Evolutionary conservation across 2,329 filamentous ascomycete species (phyloP).

Genomic region (Dryadomyces quercus-mongolicae): DNA sequence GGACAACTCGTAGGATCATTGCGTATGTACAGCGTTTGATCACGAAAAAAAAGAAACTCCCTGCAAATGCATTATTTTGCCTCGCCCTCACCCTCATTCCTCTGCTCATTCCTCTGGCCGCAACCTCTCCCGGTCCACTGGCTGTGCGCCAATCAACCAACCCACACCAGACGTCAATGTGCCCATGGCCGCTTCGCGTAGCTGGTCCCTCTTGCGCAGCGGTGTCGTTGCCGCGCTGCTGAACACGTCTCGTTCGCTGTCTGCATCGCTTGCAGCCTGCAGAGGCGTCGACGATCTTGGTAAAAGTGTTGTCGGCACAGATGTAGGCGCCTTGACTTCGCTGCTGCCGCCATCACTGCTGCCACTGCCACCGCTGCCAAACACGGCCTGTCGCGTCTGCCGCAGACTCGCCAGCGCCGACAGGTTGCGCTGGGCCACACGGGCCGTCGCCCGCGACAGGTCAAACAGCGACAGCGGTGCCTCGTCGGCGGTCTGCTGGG

Average conservation of each 20-base stretch:
- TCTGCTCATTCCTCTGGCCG: background rate
- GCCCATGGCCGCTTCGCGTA: slow-evolving; percentile 54
- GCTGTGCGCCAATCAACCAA: slow-evolving; percentile 52
- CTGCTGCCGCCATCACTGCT: background rate
- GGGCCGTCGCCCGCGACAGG: slow-evolving; percentile 47
- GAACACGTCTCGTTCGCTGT: background rate
- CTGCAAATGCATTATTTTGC: background rate
- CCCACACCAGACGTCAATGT: slow-evolving; percentile 55
- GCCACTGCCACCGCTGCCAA: background rate
- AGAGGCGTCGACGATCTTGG: background rate
- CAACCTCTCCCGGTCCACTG: slow-evolving; percentile 15
- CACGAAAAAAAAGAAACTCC: too few species aligned
- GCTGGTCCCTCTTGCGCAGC: slow-evolving; percentile 59
- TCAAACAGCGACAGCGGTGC: slow-evolving; percentile 55
- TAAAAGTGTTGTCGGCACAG: too few species aligned
- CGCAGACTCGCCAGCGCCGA: slow-evolving; percentile 41
- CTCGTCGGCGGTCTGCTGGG: slow-evolving; percentile 32
- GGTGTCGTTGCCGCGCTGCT: slow-evolving; percentile 9
- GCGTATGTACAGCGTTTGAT: too few species aligned
- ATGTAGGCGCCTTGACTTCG: background rate
- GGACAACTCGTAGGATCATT: too few species aligned
- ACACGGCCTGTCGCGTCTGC: slow-evolving; percentile 21
- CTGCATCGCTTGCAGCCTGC: slow-evolving; percentile 1
- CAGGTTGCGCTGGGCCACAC: slow-evolving; percentile 45
- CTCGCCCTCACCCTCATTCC: too few species aligned